Conservation (phyloP, 2,329 filamentous ascomycete genomes). For the Paecilomyces sp. region DNA sequence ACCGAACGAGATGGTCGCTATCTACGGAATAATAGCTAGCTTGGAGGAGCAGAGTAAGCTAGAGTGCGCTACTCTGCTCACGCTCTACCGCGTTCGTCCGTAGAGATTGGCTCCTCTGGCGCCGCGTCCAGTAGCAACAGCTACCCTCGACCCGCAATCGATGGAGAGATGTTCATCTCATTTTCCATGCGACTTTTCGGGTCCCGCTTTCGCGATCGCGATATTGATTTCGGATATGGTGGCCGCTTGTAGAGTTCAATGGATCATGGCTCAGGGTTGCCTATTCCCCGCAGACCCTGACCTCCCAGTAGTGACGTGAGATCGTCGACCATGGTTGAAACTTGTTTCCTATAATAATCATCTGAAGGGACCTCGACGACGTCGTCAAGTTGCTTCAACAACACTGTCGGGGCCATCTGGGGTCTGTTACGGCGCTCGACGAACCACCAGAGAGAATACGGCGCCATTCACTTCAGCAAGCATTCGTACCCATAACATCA, state of each 20-base stretch:
- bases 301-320: not conserved
- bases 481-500: slow-evolving; percentile 9
- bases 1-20: not conserved
- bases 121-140: not conserved
- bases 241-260: not conserved
- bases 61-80: not conserved
- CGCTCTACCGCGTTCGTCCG: not conserved
- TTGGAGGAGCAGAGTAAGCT: not conserved
- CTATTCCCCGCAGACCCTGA: not conserved
- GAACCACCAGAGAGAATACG: not conserved
- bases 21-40: too few species aligned
- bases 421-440: not conserved
- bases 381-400: not conserved
- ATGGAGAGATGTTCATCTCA: not conserved
- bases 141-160: not conserved
- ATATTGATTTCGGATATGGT: not conserved
- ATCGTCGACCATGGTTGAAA: not conserved
- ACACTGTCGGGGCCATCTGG: not conserved
- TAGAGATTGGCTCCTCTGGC: not conserved
- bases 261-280: not conserved
- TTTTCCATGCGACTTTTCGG: not conserved
- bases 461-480: slow-evolving; percentile 9
- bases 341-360: not conserved
- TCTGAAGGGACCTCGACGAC: not conserved
- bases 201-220: not conserved